phyloP scores from a whole-genome alignment of 345 rosid species.

The Microcos paniculata region DNA sequence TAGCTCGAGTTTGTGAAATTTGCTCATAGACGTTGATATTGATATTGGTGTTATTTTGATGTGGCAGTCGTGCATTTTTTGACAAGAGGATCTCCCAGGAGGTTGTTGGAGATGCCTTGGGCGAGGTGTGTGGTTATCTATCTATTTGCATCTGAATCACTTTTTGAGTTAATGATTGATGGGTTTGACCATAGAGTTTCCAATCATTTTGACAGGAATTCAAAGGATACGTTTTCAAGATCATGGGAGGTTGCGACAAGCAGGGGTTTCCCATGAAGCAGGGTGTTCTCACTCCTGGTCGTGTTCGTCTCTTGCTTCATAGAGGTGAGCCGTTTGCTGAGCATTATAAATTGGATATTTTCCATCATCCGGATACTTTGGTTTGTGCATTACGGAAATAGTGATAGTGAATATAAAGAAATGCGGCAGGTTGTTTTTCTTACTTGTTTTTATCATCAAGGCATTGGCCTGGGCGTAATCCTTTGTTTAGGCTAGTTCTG shows the following conservation, averaged over 20 bases:
- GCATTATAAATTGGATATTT: background rate
- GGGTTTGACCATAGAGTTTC: background rate
- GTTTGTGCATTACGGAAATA: background rate
- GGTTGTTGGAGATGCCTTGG: slow-evolving; percentile 75
- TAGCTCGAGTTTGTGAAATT: background rate
- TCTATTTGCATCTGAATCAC: background rate
- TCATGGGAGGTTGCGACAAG: slow-evolving; percentile 67
- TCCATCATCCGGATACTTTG: background rate
- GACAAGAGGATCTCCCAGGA: slow-evolving; percentile 85
- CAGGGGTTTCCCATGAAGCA: slow-evolving; percentile 76
- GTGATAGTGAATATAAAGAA: background rate
- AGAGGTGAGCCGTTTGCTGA: slow-evolving; percentile 36
- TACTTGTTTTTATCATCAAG: background rate
- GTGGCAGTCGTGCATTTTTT: slow-evolving; percentile 51
- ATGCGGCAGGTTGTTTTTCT: background rate
- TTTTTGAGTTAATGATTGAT: background rate
- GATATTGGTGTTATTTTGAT: background rate
- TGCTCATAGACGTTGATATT: too few species aligned
- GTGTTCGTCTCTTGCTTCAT: slow-evolving; percentile 66
- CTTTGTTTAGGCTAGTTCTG: background rate
- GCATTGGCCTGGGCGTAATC: background rate
- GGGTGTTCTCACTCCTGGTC: slow-evolving; percentile 62
- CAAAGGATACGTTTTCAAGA: slow-evolving; percentile 63
- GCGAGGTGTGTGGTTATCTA: slow-evolving; percentile 44
- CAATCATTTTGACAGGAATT: slow-evolving; percentile 44